A percentile compares a stretch with the other conserved stretches of the same genome.
Evolutionary conservation across 805 yeast species (phyloP).

Genomic region (Yamadazyma olivae): DNA sequence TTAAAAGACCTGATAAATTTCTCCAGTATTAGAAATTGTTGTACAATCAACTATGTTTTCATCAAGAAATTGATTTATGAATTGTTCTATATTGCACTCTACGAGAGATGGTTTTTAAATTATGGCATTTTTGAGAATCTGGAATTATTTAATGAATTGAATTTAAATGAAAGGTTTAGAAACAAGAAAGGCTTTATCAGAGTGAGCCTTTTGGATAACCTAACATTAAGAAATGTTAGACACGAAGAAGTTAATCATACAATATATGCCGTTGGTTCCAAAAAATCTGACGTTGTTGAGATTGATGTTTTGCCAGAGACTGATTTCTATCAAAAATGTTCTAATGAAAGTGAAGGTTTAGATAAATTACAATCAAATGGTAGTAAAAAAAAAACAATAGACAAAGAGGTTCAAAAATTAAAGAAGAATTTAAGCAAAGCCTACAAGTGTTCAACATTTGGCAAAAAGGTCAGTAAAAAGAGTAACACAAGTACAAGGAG

Average conservation of each 20-base stretch:
- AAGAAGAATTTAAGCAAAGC: too few species aligned
- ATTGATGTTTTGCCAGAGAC: background rate
- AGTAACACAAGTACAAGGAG: background rate
- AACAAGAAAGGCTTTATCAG: background rate
- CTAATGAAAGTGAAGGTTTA: background rate
- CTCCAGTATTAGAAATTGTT: background rate
- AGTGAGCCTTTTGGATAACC: constrained; percentile 2
- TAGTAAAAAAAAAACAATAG: too few species aligned
- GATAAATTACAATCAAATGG: too few species aligned
- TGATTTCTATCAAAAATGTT: background rate
- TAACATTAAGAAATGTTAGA: constrained; percentile 1
- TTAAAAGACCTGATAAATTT: constrained; percentile 7
- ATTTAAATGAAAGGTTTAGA: background rate
- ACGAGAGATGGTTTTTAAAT: constrained; percentile 20
- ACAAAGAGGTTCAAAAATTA: too few species aligned
- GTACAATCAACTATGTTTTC: constrained; percentile 2
- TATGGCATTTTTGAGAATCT: constrained; percentile 9
- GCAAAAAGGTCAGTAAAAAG: too few species aligned
- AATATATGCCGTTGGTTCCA: too few species aligned
- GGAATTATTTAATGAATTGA: constrained; percentile 8
- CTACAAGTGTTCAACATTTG: too few species aligned
- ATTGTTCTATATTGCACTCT: constrained; percentile 22
- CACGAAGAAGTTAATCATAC: constrained; percentile 3
- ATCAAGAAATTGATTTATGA: constrained; percentile 19
- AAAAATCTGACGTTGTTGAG: background rate